A percentile compares a stretch with the other conserved stretches of the same genome.
Evolutionary conservation across 2,329 filamentous ascomycete species (phyloP).

Genomic region (Venturia asperata): DNA sequence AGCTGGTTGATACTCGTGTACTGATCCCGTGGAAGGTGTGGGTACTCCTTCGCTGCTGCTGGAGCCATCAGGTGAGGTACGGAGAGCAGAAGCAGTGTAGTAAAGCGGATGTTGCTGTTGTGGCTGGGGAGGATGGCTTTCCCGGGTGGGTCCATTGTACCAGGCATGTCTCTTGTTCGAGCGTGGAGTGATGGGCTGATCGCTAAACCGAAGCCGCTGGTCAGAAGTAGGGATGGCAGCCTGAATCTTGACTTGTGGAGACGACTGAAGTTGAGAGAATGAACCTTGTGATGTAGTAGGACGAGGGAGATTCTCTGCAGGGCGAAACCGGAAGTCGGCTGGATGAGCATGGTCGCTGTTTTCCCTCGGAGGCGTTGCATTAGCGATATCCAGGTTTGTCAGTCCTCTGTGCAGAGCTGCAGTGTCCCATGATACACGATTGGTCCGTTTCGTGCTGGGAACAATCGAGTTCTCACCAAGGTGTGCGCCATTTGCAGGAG

Average conservation of each 20-base stretch:
- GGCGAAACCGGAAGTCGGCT: background rate
- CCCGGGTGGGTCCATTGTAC: slow-evolving; percentile 53
- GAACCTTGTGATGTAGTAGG: slow-evolving; percentile 6
- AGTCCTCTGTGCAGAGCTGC: slow-evolving; percentile 18
- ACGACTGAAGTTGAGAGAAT: background rate
- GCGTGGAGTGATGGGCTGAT: slow-evolving; percentile 44
- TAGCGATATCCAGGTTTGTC: slow-evolving; percentile 17
- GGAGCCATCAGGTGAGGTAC: slow-evolving; percentile 49
- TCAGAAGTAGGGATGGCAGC: slow-evolving; percentile 24
- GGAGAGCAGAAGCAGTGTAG: slow-evolving; percentile 29
- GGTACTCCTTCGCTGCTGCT: slow-evolving; percentile 50
- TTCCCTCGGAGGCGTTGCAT: slow-evolving; percentile 4
- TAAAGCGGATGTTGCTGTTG: slow-evolving; percentile 23
- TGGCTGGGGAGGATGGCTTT: slow-evolving; percentile 22
- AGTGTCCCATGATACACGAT: slow-evolving; percentile 19
- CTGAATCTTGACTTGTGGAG: slow-evolving; percentile 20
- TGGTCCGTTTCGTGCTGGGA: slow-evolving; percentile 8
- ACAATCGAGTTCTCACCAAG: slow-evolving; percentile 21
- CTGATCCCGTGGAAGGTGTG: slow-evolving; percentile 44
- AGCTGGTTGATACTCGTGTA: slow-evolving; percentile 45
- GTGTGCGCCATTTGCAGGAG: slow-evolving; percentile 27
- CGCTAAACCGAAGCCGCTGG: slow-evolving; percentile 33
- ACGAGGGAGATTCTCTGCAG: slow-evolving; percentile 5
- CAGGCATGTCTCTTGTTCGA: slow-evolving; percentile 63
- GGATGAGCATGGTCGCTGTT: background rate